Conservation (phyloP, 257 asterid genomes). For the Solanum chilense region DNA sequence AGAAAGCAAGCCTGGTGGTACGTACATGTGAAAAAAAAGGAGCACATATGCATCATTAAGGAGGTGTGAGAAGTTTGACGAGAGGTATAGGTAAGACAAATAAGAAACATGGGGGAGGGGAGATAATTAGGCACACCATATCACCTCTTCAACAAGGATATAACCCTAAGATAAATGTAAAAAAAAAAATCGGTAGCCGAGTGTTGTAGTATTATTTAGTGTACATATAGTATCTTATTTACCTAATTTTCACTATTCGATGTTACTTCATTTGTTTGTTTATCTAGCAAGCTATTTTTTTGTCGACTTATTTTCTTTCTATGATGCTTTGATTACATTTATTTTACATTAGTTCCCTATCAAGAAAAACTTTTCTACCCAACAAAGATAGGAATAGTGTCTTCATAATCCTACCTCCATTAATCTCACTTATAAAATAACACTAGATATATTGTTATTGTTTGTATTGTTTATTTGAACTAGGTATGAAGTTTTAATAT, state of each 20-base stretch:
- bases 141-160: background rate
- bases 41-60: background rate
- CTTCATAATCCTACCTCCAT: background rate
- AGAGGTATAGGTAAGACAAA: background rate
- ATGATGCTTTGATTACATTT: background rate
- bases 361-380: background rate
- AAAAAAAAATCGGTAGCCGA: background rate
- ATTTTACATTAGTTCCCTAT: too few species aligned
- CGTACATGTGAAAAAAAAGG: background rate
- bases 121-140: background rate
- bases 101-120: background rate
- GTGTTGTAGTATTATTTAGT: background rate
- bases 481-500: background rate
- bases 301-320: background rate
- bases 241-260: background rate
- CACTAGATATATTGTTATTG: too few species aligned
- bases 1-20: background rate
- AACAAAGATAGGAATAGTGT: background rate
- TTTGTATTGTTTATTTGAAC: background rate
- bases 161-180: background rate
- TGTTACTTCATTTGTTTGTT: background rate
- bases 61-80: background rate
- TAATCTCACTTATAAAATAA: background rate
- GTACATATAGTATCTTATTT: background rate
- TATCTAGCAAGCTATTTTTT: too few species aligned